These are phyloP conservation scores for Xylaria sp. DNA, from an alignment of 2,329 filamentous ascomycete species.

Conservation along the genomic window DNA sequence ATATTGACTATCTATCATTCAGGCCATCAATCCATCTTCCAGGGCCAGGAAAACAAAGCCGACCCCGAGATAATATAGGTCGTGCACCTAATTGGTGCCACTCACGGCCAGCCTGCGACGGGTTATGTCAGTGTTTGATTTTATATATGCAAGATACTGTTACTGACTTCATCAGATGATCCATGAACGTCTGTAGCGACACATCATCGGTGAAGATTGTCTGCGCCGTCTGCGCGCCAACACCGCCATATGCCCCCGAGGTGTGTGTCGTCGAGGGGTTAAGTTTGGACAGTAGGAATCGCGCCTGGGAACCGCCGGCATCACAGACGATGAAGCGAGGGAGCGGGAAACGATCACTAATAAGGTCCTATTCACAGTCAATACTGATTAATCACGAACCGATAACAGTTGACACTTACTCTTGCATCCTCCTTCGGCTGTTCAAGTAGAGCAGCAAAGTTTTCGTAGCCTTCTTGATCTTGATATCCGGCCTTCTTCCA, in stretches of 20 bases:
- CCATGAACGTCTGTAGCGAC: slow-evolving; percentile 98
- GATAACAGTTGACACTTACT: slow-evolving; percentile 55
- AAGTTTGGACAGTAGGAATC: slow-evolving; percentile 94
- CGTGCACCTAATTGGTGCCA: slow-evolving; percentile 56
- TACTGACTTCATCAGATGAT: slow-evolving; percentile 96
- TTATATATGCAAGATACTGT: neutral
- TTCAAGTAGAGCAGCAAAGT: slow-evolving; percentile 85
- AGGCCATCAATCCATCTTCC: slow-evolving; percentile 3
- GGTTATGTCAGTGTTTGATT: slow-evolving; percentile 1
- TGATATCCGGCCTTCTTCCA: slow-evolving; percentile 99
- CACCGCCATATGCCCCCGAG: slow-evolving; percentile 86
- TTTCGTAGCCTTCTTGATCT: slow-evolving; percentile 97
- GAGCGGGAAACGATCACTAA: slow-evolving; percentile 96
- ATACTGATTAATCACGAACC: slow-evolving; percentile 20
- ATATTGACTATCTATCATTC: slow-evolving; percentile 4
- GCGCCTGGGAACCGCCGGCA: slow-evolving; percentile 95
- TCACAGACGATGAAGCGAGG: slow-evolving; percentile 98
- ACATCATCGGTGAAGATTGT: slow-evolving; percentile 99
- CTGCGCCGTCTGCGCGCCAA: slow-evolving; percentile 82
- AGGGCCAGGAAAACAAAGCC: neutral
- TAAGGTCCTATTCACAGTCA: slow-evolving; percentile 70
- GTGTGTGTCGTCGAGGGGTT: slow-evolving; percentile 98
- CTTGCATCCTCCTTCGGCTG: slow-evolving; percentile 96
- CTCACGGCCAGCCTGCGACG: slow-evolving; percentile 60
- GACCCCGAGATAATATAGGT: neutral